Evolutionary conservation across 2,329 filamentous ascomycete genomes (phyloP).

Genomic region (Blastomyces gilchristii): DNA sequence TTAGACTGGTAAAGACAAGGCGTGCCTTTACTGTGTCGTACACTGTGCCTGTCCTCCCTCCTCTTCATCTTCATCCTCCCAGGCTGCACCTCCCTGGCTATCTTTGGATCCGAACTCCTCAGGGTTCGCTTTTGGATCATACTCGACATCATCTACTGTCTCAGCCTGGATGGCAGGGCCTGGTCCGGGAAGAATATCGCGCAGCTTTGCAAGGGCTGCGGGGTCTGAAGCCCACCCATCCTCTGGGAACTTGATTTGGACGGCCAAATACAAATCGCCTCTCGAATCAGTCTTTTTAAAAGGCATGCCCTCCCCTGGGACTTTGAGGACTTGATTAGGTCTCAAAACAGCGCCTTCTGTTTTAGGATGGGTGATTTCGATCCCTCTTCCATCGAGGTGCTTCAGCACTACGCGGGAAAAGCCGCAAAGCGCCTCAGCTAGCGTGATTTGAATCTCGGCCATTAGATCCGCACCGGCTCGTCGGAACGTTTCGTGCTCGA

Average conservation of each 20-base stretch:
- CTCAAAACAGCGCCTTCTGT: slow-evolving; percentile 69
- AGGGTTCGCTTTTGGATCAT: slow-evolving; percentile 70
- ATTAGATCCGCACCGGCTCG: slow-evolving; percentile 76
- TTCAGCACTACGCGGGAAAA: slow-evolving; percentile 85
- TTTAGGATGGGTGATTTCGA: slow-evolving; percentile 66
- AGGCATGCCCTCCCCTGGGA: slow-evolving; percentile 89
- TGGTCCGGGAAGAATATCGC: slow-evolving; percentile 61
- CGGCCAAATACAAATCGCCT: slow-evolving; percentile 77
- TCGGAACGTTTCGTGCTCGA: slow-evolving; percentile 69
- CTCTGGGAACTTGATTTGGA: slow-evolving; percentile 81
- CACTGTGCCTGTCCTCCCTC: slow-evolving; percentile 34
- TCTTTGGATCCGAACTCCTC: slow-evolving; percentile 52
- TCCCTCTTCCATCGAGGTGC: slow-evolving; percentile 87
- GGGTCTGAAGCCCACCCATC: slow-evolving; percentile 70
- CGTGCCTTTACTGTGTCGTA: slow-evolving; percentile 35
- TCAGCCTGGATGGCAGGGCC: slow-evolving; percentile 56
- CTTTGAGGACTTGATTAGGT: slow-evolving; percentile 75
- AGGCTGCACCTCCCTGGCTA: slow-evolving; percentile 32
- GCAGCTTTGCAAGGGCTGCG: slow-evolving; percentile 58
- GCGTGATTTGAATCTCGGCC: slow-evolving; percentile 67
- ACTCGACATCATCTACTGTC: slow-evolving; percentile 76
- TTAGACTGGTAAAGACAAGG: not conserved
- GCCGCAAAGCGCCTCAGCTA: slow-evolving; percentile 75
- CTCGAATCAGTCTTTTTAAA: slow-evolving; percentile 71
- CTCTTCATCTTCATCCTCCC: slow-evolving; percentile 42